Conservation (phyloP, 768 basidiomycete species). For the Exsudoporus frostii region DNA sequence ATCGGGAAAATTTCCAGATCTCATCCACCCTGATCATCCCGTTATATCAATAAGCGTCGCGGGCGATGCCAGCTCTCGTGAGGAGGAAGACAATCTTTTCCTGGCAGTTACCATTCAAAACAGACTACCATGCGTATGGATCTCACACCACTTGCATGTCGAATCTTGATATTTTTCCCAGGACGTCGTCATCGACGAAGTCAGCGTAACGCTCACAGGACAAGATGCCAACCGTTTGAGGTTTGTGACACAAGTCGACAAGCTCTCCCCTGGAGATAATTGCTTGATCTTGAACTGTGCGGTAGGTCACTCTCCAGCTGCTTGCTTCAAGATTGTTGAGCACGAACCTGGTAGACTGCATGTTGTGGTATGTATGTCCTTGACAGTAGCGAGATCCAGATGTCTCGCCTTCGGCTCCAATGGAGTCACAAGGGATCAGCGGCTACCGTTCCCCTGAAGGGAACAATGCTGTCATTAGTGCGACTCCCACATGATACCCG, state of each 20-base stretch:
- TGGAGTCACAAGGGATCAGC: conserved; percentile 48
- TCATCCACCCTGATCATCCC: conserved; percentile 67
- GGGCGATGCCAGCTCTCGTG: conserved; percentile 46
- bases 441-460: conserved; percentile 18
- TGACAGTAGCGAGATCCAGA: conserved; percentile 63
- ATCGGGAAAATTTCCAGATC: conserved; percentile 44
- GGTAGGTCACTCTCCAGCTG: conserved; percentile 42
- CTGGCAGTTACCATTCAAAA: conserved; percentile 63
- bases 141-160: background rate
- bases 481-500: conserved; percentile 59
- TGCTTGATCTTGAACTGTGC: conserved; percentile 62
- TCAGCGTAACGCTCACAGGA: conserved; percentile 59
- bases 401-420: conserved; percentile 64
- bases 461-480: conserved; percentile 43
- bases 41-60: conserved; percentile 53
- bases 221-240: conserved; percentile 59
- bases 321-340: background rate
- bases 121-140: conserved; percentile 69
- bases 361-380: conserved; percentile 65
- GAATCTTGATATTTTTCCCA: conserved; percentile 29
- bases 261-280: conserved; percentile 58
- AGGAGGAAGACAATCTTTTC: conserved; percentile 63
- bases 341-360: conserved; percentile 44
- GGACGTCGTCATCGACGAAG: conserved; percentile 59
- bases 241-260: conserved; percentile 44